Base-by-base conservation (phyloP, 352 stramenopile species). In the Pythium insidiosum region DNA sequence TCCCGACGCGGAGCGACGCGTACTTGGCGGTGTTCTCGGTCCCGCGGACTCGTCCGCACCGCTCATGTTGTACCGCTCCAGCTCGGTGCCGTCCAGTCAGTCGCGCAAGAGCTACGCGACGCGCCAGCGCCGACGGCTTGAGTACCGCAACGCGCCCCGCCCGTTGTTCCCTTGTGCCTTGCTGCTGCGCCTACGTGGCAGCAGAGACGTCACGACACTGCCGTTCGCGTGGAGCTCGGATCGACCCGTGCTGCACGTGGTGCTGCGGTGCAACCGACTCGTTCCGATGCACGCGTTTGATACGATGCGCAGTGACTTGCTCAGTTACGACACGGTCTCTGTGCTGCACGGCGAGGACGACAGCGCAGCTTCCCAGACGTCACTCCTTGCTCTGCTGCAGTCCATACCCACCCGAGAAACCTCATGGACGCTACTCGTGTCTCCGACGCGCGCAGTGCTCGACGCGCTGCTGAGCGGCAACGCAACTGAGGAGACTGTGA, bases 1-100 rank as follows among this genome's bases (percentile, higher is more conserved):
- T 50, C 58, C 73, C 3, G 33, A 26, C 19, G 59, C 61, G n/a
- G n/a, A n/a, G n/a, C n/a, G n/a, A 6, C 24, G 58, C 3, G 40
- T 88, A 24, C 54, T 68, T 13, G 75, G 75, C 0, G 66, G 31
- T 0, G 68, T 85, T 2, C 13, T 59, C 23, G n/a, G 37, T 1
- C 33, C 30, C 3, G 43, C 30, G 6, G 38, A 45, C n/a, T 31
- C 49, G 11, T 43, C 44, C 4, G 31, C 43, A 18, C 18, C 51
- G 6, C 33, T 59, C 4, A 59, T 59, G 51, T 30, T 18, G 21
- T 59, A n/a, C n/a, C n/a, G n/a, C n/a, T n/a, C n/a, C n/a, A n/a
- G n/a, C n/a, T n/a, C n/a, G n/a, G n/a, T n/a, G n/a, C n/a, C n/a
- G n/a, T n/a, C n/a, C n/a, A n/a, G n/a, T n/a, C n/a, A n/a, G n/a